Evolutionary conservation across 1,139 yeast species (phyloP).

Genomic region (Pichia sp.): DNA sequence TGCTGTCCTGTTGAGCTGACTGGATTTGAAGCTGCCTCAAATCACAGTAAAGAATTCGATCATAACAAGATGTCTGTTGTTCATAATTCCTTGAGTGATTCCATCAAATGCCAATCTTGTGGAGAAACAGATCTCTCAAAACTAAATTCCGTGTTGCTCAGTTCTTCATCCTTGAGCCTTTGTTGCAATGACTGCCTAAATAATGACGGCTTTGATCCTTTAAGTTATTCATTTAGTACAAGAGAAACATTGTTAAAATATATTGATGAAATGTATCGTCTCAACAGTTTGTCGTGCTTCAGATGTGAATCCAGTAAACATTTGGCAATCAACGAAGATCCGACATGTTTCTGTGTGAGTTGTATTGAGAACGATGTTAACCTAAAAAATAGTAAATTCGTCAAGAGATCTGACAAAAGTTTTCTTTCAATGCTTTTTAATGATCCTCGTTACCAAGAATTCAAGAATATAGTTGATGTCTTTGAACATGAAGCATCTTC

Average conservation of each 20-base stretch:
- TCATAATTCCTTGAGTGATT: conserved; percentile 3
- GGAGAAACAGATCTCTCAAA: conserved; percentile 5
- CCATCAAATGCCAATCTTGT: conserved; percentile 17
- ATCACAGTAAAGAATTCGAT: conserved; percentile 5
- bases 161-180: conserved; percentile 4
- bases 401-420: background rate
- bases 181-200: conserved; percentile 13
- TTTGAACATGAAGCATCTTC: background rate
- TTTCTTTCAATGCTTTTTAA: conserved; percentile 10
- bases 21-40: conserved; percentile 5
- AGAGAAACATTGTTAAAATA: conserved; percentile 9
- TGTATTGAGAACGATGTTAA: conserved; percentile 7
- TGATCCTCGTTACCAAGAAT: conserved; percentile 6
- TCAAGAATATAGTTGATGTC: background rate
- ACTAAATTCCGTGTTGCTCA: conserved; percentile 8
- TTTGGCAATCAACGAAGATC: conserved; percentile 4
- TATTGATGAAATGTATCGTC: conserved; percentile 16
- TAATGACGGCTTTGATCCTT: conserved; percentile 9
- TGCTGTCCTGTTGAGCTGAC: conserved; percentile 16
- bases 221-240: conserved; percentile 10
- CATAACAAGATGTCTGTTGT: conserved; percentile 12
- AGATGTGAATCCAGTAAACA: conserved; percentile 8
- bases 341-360: conserved; percentile 10
- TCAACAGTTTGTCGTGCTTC: conserved; percentile 11
- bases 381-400: background rate